Evolutionary conservation across 1,139 yeast species (phyloP), one percentile per base, ranked within the genome.

Genomic region (Yamadazyma dendronema): DNA sequence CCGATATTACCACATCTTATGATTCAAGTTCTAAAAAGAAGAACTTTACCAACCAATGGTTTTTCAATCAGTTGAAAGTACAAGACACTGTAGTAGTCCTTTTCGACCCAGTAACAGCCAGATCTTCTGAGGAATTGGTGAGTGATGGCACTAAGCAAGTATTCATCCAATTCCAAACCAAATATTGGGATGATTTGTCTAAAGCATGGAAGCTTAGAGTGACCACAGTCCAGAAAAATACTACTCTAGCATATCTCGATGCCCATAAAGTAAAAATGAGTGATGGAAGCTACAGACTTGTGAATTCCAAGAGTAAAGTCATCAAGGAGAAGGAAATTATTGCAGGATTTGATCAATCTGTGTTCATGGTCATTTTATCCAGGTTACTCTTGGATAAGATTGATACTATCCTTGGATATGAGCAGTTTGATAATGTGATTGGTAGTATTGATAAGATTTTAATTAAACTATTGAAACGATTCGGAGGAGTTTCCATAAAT

Each of bases 31-130:
- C 53, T 17, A 52, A 56, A 23, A 62, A 61, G 40, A 55, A 53
- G 32, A 46, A 50, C 13, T 65, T 62, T 43, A 67, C 75, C 9
- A 67, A 69, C 40, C 53, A 52, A 25, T 66, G 73, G 72, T 42
- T 42, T 21, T 57, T 66, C 40, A 65, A 62, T 36, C 35, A 33
- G 13, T 31, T 65, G 6, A 27, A 39, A 0, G 16, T 30, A 1
- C 31, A 40, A 3, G 67, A 64, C 32, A 53, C 69, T 0, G 14
- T 65, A 9, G 57, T 65, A 0, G 17, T 68, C 2, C 55, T 53
- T 32, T 65, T 67, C 39, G 72, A 68, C 19, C 53, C 61, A 44
- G 61, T 57, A 12, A 55, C 67, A 0, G 61, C 45, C 2, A 49
- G 52, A 10, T 54, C 67, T 0, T 48, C 62, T 3, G 34, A 42